phyloP scores from a whole-genome alignment of 106 monocot species.

The Posidonia australis region DNA sequence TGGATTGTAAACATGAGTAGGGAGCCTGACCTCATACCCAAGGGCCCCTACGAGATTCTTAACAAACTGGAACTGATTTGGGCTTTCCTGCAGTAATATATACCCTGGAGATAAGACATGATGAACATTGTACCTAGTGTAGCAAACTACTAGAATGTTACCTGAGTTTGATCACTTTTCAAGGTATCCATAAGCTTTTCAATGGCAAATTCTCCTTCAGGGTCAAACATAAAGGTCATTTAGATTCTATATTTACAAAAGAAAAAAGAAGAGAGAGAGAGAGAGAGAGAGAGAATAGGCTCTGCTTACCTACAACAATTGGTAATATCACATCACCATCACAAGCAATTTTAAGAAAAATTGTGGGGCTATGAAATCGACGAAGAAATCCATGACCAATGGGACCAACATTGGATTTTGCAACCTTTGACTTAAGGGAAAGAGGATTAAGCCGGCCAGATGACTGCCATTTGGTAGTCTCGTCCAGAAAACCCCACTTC shows the following conservation, averaged over 20 bases:
- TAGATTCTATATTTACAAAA: not conserved
- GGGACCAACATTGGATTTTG: constrained; percentile 19
- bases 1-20: no score
- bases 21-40: constrained; percentile 45
- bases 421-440: constrained; percentile 19
- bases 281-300: not conserved
- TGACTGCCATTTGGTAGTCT: constrained; percentile 24
- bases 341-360: constrained; percentile 70
- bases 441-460: constrained; percentile 20
- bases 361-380: constrained; percentile 52
- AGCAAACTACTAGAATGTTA: constrained; percentile 5
- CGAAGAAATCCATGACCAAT: constrained; percentile 52
- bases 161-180: constrained; percentile 27
- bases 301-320: constrained; percentile 42
- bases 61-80: constrained; percentile 37
- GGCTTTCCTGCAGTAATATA: constrained; percentile 34
- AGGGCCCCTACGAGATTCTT: constrained; percentile 32
- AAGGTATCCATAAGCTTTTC: constrained; percentile 30
- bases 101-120: not conserved
- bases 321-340: constrained; percentile 56
- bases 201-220: constrained; percentile 51
- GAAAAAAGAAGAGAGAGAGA: not conserved
- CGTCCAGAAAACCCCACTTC: constrained; percentile 50
- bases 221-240: constrained; percentile 9
- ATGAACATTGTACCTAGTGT: not conserved